A percentile compares a stretch with the other conserved stretches of the same genome.
Conservation (phyloP, 768 basidiomycete genomes). For the Fistulinella prunicolor region DNA sequence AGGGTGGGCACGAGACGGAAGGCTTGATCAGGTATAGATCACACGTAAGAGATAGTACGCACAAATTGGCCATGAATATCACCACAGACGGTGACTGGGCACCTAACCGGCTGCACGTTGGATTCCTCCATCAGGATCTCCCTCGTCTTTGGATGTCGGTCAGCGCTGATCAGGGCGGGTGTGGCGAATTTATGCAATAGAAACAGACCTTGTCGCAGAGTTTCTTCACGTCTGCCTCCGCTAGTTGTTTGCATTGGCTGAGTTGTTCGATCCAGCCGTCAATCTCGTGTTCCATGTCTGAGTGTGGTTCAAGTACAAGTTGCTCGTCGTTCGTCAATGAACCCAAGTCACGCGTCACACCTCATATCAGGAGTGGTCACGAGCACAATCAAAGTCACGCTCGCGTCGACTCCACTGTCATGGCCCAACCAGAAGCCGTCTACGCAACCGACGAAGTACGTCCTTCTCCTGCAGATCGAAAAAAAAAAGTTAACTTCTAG, state of each 20-base stretch:
- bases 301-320: constrained; percentile 17
- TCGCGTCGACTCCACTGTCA: constrained; percentile 14
- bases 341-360: constrained; percentile 29
- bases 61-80: constrained; percentile 99
- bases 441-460: constrained; percentile 85
- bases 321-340: constrained; percentile 7
- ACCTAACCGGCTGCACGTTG: constrained; percentile 97
- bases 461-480: background rate
- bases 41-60: constrained; percentile 41
- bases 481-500: constrained; percentile 8
- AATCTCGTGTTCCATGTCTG: constrained; percentile 65
- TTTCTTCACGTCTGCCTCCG: constrained; percentile 93
- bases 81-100: constrained; percentile 98
- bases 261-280: constrained; percentile 97
- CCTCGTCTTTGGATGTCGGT: constrained; percentile 63
- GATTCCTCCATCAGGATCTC: constrained; percentile 99
- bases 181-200: too few relatives aligned
- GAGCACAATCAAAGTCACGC: constrained; percentile 26
- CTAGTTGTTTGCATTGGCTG: constrained; percentile 94
- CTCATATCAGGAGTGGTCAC: constrained; percentile 26
- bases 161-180: constrained; percentile 17
- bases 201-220: constrained; percentile 92
- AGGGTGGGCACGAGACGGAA: constrained; percentile 10
- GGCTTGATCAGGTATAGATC: constrained; percentile 26
- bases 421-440: constrained; percentile 59